Percentiles rank a stretch among this genome's conserved stretches.
phyloP scores from a whole-genome alignment of 306 rosid species.

The Mucuna pruriens region DNA sequence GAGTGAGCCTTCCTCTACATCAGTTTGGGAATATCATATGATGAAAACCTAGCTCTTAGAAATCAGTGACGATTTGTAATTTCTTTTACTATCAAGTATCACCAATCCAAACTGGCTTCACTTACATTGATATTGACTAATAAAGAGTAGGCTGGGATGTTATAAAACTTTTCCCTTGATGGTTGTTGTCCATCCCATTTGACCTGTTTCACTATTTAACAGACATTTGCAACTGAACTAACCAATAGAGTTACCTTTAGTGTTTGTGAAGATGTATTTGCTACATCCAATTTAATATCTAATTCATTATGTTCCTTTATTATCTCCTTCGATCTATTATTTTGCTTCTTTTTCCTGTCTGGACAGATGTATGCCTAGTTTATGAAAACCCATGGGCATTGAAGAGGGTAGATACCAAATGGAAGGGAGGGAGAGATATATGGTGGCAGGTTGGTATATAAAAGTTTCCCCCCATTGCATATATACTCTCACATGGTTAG shows the following conservation, averaged over 20 bases:
- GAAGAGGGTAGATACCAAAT: constrained; percentile 75
- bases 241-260: constrained; percentile 14
- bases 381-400: constrained; percentile 72
- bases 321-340: constrained; percentile 17
- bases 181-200: not conserved
- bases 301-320: constrained; percentile 18
- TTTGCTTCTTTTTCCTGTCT: constrained; percentile 36
- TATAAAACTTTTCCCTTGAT: constrained; percentile 23
- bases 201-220: constrained; percentile 28
- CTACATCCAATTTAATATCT: constrained; percentile 11
- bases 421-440: constrained; percentile 83
- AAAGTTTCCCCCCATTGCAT: not conserved
- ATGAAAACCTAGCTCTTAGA: constrained; percentile 1
- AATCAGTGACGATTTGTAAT: not conserved
- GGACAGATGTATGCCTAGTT: constrained; percentile 71
- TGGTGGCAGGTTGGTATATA: constrained; percentile 96
- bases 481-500: constrained; percentile 9
- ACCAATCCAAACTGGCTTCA: not conserved
- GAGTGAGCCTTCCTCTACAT: not conserved
- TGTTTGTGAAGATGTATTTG: constrained; percentile 22
- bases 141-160: constrained; percentile 5
- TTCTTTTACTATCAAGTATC: not conserved
- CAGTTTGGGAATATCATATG: constrained; percentile 6
- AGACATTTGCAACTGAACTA: constrained; percentile 22
- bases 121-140: not conserved